Evolutionary conservation across 805 yeast genomes (phyloP).

Genomic region (Suhomyces kilbournensis): DNA sequence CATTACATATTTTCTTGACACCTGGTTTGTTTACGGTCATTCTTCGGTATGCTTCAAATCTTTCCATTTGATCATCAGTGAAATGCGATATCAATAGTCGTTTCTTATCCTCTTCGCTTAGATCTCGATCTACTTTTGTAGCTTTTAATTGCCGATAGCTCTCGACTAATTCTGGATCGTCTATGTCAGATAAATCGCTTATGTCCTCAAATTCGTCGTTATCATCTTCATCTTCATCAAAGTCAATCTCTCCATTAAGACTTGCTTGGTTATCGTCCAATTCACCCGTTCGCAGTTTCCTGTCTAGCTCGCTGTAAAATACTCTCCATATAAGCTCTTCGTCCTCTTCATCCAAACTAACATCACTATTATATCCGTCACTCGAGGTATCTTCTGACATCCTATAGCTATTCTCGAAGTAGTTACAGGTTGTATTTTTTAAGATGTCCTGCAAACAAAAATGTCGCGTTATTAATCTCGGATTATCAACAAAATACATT

Average conservation of each 20-base stretch:
- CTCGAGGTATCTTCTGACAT: not conserved
- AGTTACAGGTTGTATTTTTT: not conserved
- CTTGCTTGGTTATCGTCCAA: not conserved
- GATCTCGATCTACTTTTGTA: constrained; percentile 22
- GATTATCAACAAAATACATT: not conserved
- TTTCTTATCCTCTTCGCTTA: constrained; percentile 53
- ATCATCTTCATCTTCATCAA: constrained; percentile 17
- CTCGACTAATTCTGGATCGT: constrained; percentile 30
- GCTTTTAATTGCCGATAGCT: constrained; percentile 31
- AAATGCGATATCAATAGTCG: constrained; percentile 67
- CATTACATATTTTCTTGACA: constrained; percentile 75
- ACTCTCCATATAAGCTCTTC: constrained; percentile 45
- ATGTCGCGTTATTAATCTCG: not conserved
- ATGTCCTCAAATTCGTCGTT: constrained; percentile 22
- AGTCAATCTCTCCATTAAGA: constrained; percentile 4
- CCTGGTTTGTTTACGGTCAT: constrained; percentile 61
- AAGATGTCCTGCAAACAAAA: not conserved
- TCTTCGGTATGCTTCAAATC: constrained; percentile 84
- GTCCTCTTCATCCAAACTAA: constrained; percentile 44
- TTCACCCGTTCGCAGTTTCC: constrained; percentile 4
- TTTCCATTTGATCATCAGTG: constrained; percentile 76
- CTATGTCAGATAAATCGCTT: constrained; percentile 32
- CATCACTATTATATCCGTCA: constrained; percentile 24
- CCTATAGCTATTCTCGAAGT: not conserved
- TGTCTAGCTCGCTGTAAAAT: constrained; percentile 29